A percentile compares a stretch with the other conserved stretches of the same genome.
Evolutionary conservation across 176 grass and related monocot genomes (phyloP).

Genomic region (Bonia amplexicaulis): DNA sequence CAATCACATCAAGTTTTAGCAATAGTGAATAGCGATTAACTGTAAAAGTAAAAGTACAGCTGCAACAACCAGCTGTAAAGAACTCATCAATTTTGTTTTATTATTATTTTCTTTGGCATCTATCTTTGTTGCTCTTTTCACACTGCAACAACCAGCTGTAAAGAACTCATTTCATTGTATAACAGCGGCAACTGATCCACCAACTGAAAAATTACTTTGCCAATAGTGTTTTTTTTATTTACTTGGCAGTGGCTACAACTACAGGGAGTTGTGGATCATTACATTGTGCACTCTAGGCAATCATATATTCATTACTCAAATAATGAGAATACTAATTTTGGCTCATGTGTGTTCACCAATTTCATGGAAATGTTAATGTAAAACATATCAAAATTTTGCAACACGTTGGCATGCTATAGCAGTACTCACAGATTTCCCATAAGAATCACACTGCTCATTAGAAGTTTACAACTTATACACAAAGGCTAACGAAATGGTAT

Average conservation of each 20-base stretch:
- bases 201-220: not conserved
- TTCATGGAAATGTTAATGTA: not conserved
- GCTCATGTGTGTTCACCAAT: not conserved
- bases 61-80: too few relatives aligned
- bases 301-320: not conserved
- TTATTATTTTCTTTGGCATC: not conserved
- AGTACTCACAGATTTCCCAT: not conserved
- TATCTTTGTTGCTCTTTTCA: not conserved
- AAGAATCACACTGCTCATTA: not conserved
- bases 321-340: not conserved
- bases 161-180: not conserved
- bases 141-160: not conserved
- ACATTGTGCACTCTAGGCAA: not conserved
- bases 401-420: not conserved
- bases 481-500: not conserved
- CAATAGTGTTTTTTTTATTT: not conserved
- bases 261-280: not conserved
- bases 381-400: not conserved
- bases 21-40: not conserved
- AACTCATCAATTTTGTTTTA: not conserved
- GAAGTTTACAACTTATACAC: not conserved
- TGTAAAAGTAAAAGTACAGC: not conserved
- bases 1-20: slow-evolving; percentile 8
- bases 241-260: not conserved
- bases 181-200: not conserved